Evolutionary conservation across 2,329 filamentous ascomycete genomes (phyloP).

Genomic region (Xylaria multiplex): DNA sequence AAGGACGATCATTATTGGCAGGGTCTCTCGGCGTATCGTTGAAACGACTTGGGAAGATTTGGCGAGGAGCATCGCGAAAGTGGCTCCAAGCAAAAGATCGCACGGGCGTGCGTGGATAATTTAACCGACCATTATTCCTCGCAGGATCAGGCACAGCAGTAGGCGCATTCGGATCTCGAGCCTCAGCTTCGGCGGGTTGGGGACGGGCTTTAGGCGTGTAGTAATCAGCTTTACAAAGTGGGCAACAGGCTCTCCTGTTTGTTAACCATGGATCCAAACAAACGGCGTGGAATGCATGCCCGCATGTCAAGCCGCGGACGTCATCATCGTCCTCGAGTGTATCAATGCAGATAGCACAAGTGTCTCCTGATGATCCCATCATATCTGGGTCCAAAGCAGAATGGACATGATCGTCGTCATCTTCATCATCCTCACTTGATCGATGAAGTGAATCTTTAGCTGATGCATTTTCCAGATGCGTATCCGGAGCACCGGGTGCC

Average conservation of each 20-base stretch:
- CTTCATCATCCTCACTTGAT: conserved; percentile 61
- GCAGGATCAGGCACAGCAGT: conserved; percentile 45
- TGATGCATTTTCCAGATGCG: conserved; percentile 35
- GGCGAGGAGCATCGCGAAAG: conserved; percentile 48
- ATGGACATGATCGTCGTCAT: conserved; percentile 83
- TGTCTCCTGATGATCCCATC: conserved; percentile 83
- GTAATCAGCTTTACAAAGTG: conserved; percentile 97
- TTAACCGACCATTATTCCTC: conserved; percentile 57
- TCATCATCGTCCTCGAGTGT: conserved; percentile 95
- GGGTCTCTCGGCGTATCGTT: conserved; percentile 32
- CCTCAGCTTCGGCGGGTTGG: conserved; percentile 55
- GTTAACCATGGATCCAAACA: conserved; percentile 98
- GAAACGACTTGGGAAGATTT: conserved; percentile 43
- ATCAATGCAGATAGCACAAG: conserved; percentile 96
- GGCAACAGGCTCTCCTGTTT: conserved; percentile 91
- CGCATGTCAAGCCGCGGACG: conserved; percentile 90
- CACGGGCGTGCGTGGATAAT: conserved; percentile 57
- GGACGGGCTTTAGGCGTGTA: conserved; percentile 91
- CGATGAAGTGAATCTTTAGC: conserved; percentile 42
- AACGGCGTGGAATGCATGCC: conserved; percentile 96
- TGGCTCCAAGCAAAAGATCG: conserved; percentile 53
- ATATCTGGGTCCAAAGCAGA: conserved; percentile 84
- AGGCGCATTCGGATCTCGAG: conserved; percentile 46
- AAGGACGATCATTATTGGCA: conserved; percentile 29
- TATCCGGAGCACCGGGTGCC: conserved; percentile 36